phyloP scores from a whole-genome alignment of 2,329 filamentous ascomycete genomes.

The Stemphylium beticola region DNA sequence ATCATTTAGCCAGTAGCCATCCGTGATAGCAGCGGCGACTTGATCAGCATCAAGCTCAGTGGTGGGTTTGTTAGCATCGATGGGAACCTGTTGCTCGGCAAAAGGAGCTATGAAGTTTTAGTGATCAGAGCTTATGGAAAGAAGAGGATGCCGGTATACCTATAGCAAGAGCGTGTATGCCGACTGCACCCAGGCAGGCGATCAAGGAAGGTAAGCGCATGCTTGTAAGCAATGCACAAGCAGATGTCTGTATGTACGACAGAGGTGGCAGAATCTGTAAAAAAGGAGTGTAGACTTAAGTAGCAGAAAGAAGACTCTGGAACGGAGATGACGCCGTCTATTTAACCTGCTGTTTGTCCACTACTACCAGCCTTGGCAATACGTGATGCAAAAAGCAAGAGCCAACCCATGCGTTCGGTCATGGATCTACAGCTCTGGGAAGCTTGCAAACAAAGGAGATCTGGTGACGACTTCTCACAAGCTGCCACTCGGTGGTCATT shows the following conservation, averaged over 20 bases:
- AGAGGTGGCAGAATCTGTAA: slow-evolving; percentile 7
- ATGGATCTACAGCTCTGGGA: slow-evolving; percentile 8
- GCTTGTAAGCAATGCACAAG: slow-evolving; percentile 7
- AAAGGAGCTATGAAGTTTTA: slow-evolving; percentile 20
- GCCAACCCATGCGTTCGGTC: slow-evolving; percentile 14
- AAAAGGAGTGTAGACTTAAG: slow-evolving; percentile 14
- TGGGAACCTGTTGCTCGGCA: background rate
- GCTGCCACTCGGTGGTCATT: slow-evolving; percentile 27
- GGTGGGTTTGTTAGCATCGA: background rate
- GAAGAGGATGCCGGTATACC: slow-evolving; percentile 11
- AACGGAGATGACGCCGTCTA: slow-evolving; percentile 12
- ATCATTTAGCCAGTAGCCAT: slow-evolving; percentile 52
- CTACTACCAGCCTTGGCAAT: slow-evolving; percentile 2
- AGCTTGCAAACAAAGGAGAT: slow-evolving; percentile 9
- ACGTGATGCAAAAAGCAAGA: slow-evolving; percentile 9
- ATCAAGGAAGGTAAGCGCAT: slow-evolving; percentile 36
- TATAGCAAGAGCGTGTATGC: slow-evolving; percentile 28
- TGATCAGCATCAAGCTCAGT: slow-evolving; percentile 2
- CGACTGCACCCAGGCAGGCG: slow-evolving; percentile 39
- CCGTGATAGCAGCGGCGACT: slow-evolving; percentile 9
- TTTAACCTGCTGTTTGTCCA: slow-evolving; percentile 12
- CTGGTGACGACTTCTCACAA: slow-evolving; percentile 21
- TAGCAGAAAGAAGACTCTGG: slow-evolving; percentile 4
- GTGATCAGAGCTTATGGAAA: background rate
- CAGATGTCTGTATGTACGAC: slow-evolving; percentile 3